A percentile compares a stretch with the other conserved stretches of the same genome.
Evolutionary conservation across 352 stramenopile species (phyloP).

Genomic region (Saprolegnia parasitica): DNA sequence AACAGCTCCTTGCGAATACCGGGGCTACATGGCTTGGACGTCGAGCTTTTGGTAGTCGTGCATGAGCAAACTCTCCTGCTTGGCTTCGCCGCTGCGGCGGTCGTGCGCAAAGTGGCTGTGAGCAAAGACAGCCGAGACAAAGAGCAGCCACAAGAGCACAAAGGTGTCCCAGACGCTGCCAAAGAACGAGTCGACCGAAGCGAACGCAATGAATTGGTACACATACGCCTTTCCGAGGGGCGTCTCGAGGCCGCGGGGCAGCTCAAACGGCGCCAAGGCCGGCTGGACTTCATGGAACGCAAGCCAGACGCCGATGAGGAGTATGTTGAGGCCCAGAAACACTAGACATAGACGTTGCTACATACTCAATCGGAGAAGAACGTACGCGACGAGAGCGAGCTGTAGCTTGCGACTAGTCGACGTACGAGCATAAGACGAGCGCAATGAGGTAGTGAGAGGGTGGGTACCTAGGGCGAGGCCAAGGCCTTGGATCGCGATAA

Average conservation of each 20-base stretch:
- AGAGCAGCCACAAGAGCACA: slow-evolving; percentile 20
- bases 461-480: slow-evolving; percentile 14
- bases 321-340: slow-evolving; percentile 17
- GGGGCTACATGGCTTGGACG: slow-evolving; percentile 21
- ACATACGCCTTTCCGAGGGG: slow-evolving; percentile 14
- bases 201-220: slow-evolving; percentile 22
- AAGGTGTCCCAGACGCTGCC: slow-evolving; percentile 23
- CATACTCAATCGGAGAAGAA: neutral
- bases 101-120: neutral
- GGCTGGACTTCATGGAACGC: slow-evolving; percentile 8
- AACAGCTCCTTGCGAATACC: neutral
- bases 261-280: slow-evolving; percentile 12
- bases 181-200: slow-evolving; percentile 14
- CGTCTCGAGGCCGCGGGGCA: slow-evolving; percentile 1
- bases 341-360: neutral
- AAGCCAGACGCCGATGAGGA: slow-evolving; percentile 17
- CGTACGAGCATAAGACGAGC: too few relatives aligned
- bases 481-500: neutral
- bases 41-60: slow-evolving; percentile 27
- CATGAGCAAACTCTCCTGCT: slow-evolving; percentile 22
- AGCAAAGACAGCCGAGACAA: neutral
- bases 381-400: neutral
- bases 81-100: neutral
- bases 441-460: too few relatives aligned
- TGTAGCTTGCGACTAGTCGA: neutral